Percentiles rank a stretch among this genome's conserved stretches.
Evolutionary conservation across 2,329 filamentous ascomycete genomes (phyloP).

Genomic region (Elsinoe perseae): DNA sequence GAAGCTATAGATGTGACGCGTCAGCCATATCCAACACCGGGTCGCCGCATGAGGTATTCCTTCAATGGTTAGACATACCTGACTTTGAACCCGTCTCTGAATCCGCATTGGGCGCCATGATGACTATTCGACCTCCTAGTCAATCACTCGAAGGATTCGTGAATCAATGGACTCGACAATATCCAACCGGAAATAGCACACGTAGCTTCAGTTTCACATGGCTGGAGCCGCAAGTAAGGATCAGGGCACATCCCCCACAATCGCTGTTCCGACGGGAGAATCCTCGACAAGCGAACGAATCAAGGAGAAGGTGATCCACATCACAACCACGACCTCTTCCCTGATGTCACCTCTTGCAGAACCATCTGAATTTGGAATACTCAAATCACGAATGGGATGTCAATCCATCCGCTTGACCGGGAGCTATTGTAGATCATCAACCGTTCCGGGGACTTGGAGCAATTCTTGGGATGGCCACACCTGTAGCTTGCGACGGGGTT

Average conservation of each 20-base stretch:
- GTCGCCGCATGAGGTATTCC: neutral
- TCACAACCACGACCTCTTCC: neutral
- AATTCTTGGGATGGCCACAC: neutral
- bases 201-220: constrained; percentile 14
- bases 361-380: constrained; percentile 5
- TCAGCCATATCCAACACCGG: constrained; percentile 16
- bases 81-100: constrained; percentile 18
- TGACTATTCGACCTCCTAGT: neutral
- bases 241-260: neutral
- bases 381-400: neutral
- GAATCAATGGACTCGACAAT: neutral
- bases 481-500: neutral
- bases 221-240: constrained; percentile 8
- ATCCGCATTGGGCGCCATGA: constrained; percentile 19
- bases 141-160: neutral
- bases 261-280: neutral
- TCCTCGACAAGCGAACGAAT: neutral
- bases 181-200: constrained; percentile 7
- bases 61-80: constrained; percentile 17
- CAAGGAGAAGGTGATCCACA: neutral
- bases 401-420: neutral
- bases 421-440: neutral
- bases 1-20: constrained; percentile 29
- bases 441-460: neutral
- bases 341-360: neutral